These are phyloP conservation scores for Nemania serpens DNA, from an alignment of 2,329 filamentous ascomycete species.

Conservation along the genomic window DNA sequence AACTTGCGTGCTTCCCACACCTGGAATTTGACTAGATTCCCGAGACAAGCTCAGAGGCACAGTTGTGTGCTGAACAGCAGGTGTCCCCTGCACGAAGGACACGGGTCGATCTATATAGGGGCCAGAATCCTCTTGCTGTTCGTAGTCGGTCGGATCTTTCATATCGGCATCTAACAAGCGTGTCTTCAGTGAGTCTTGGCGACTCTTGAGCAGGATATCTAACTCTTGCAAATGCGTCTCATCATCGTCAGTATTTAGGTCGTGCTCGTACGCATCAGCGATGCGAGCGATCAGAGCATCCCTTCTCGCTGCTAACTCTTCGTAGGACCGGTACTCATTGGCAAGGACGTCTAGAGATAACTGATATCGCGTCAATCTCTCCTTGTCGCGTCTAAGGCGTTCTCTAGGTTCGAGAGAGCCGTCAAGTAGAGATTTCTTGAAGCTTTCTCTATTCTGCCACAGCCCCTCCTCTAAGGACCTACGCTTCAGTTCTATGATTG, in stretches of 20 bases:
- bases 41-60: slow-evolving; percentile 40
- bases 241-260: slow-evolving; percentile 56
- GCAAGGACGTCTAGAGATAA: slow-evolving; percentile 49
- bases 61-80: slow-evolving; percentile 40
- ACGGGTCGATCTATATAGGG: slow-evolving; percentile 33
- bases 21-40: slow-evolving; percentile 38
- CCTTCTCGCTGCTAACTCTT: slow-evolving; percentile 48
- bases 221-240: slow-evolving; percentile 56
- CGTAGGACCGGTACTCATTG: slow-evolving; percentile 49
- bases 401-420: slow-evolving; percentile 52
- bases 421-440: slow-evolving; percentile 52
- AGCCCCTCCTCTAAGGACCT: slow-evolving; percentile 49
- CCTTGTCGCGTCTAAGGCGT: slow-evolving; percentile 56
- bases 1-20: slow-evolving; percentile 48
- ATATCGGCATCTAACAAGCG: slow-evolving; percentile 52
- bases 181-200: slow-evolving; percentile 49
- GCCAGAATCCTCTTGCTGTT: slow-evolving; percentile 36
- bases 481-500: slow-evolving; percentile 43
- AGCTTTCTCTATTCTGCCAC: slow-evolving; percentile 54
- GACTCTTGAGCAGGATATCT: slow-evolving; percentile 49
- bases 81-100: slow-evolving; percentile 52
- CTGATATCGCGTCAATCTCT: slow-evolving; percentile 52
- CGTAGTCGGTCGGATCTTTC: slow-evolving; percentile 47
- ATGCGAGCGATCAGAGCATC: slow-evolving; percentile 54
- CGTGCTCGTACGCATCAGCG: slow-evolving; percentile 55